Percentiles rank a stretch among this genome's conserved stretches.
Evolutionary conservation across 176 grass and related monocot species (phyloP).

Genomic region (Cenchrus fungigraminus): DNA sequence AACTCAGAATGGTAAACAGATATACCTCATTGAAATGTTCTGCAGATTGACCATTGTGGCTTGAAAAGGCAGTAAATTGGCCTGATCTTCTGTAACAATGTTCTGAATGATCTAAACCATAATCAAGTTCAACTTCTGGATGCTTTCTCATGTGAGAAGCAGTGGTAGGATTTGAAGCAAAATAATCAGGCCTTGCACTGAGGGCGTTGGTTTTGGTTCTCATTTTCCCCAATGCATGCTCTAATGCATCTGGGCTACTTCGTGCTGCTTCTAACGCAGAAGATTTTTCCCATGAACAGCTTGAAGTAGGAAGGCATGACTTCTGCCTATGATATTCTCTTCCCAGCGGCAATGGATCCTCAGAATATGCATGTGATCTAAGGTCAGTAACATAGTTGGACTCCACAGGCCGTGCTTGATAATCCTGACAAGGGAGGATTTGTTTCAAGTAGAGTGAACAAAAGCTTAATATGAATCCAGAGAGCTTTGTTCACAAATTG

Average conservation of each 20-base stretch:
- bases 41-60: conserved; percentile 10
- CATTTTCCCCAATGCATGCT: conserved; percentile 24
- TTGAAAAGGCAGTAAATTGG: conserved; percentile 23
- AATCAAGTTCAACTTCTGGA: conserved; percentile 37
- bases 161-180: conserved; percentile 20
- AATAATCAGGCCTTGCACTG: conserved; percentile 27
- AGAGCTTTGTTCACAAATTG: not conserved
- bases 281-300: conserved; percentile 31
- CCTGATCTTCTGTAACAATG: conserved; percentile 19
- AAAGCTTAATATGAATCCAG: conserved; percentile 11
- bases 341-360: conserved; percentile 31
- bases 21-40: conserved; percentile 28
- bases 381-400: conserved; percentile 35
- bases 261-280: conserved; percentile 29
- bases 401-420: conserved; percentile 4
- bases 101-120: conserved; percentile 31
- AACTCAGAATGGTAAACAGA: conserved; percentile 12
- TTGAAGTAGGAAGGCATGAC: conserved; percentile 33
- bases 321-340: conserved; percentile 42
- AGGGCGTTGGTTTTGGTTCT: conserved; percentile 21
- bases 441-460: conserved; percentile 21
- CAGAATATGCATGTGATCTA: conserved; percentile 36
- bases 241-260: conserved; percentile 28
- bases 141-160: conserved; percentile 34
- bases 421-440: conserved; percentile 39